Evolutionary conservation across 31 red algal genomes (phyloP).

Genomic region (Bonnemaisonia californica): DNA sequence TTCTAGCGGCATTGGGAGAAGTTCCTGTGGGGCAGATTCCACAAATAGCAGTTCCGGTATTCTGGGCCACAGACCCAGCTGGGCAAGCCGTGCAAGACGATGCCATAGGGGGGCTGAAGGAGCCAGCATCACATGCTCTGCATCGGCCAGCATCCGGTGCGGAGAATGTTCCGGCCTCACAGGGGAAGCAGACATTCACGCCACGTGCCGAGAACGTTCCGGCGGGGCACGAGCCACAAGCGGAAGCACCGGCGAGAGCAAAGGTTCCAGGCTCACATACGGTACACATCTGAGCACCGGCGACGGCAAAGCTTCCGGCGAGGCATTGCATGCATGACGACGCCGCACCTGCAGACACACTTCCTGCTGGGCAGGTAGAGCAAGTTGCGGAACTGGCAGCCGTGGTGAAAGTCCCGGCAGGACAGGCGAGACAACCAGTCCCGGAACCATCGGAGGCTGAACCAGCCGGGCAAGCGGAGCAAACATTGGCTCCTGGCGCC

Average conservation of each 20-base stretch:
- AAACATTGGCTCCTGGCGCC: not conserved
- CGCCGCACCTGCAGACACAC: not conserved
- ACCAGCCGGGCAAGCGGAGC: not conserved
- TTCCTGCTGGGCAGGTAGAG: not conserved
- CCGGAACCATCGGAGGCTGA: not conserved
- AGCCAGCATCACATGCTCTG: not conserved
- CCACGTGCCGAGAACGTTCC: not conserved
- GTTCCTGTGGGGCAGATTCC: not conserved
- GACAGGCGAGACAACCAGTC: not conserved
- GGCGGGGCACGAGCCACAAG: not conserved
- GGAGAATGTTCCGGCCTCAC: not conserved
- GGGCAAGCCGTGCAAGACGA: not conserved
- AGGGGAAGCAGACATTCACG: not conserved
- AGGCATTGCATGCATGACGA: not conserved
- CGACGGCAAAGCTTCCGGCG: not conserved
- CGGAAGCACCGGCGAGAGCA: not conserved
- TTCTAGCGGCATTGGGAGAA: not conserved
- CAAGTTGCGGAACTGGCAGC: not conserved
- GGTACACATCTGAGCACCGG: not conserved
- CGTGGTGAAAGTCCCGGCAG: not conserved
- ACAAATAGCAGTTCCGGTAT: not conserved
- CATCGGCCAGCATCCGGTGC: not conserved
- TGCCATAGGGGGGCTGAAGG: not conserved
- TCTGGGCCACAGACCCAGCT: not conserved
- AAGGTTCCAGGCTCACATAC: not conserved